Evolutionary conservation across 352 stramenopile genomes (phyloP), one percentile per base, ranked within the genome.

Genomic region (Globisporangium cystogenes): DNA sequence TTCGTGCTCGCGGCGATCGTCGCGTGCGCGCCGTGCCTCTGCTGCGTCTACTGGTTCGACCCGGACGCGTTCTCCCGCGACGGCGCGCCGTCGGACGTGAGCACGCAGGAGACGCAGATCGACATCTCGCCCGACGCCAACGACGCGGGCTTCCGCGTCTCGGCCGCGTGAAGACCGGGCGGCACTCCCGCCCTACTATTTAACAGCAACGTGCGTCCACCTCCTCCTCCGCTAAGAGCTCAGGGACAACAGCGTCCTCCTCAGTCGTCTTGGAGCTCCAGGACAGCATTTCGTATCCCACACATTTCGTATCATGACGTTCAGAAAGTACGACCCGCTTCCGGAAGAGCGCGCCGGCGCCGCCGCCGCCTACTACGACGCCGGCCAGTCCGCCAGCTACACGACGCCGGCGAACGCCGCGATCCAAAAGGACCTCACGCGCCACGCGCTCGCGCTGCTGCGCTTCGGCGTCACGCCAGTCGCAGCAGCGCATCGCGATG

Each of bases 361-460:
- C 14, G 50, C 74, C 1, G 65, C 68, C 10, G 44, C 67, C 43
- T 92, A 87, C 64, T 92, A 92, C 59, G 76, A 72, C 21, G 55
- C 71, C 2, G 65, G 62, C 35, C 76, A 90, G 60, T 86, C 78
- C 1, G 65, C 33, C n/a, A 62, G 51, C n/a, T 92, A 92, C 68
- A 89, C 80, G 46, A 86, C 82, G 36, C 59, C 62, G 12, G 67
- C 76, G 41, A 92, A 92, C 46, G 65, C 72, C 23, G 63, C 46
- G 33, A 92, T 92, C 51, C 82, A 92, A 57, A 69, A 61, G 31
- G 76, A 92, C 42, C 57, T 92, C 43, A 89, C 76, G 26, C 53
- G 60, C 21, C 79, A 89, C 41, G 75, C 82, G 8, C 72, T 90
- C 39, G 72, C 85, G 55, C 57, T 92, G 27, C 48, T 82, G 42